Percentiles rank a stretch among this genome's conserved stretches.
Conservation (phyloP, 164 flowering plant genomes). For the Stephania japonica region DNA sequence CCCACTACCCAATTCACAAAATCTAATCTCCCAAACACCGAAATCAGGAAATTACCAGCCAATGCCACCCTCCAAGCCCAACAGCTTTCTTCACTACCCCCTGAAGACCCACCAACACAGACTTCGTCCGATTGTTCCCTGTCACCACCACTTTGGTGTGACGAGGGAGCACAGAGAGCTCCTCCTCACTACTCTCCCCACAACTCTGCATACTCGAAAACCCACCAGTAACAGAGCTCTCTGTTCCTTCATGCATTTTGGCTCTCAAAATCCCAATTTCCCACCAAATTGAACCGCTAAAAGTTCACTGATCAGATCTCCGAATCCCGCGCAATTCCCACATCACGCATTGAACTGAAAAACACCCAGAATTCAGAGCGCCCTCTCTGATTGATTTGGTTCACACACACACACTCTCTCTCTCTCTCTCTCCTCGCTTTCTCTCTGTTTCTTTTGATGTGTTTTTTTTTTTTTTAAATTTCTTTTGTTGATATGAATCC, state of each 20-base stretch:
- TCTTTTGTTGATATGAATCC: constrained; percentile 44
- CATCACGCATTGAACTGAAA: constrained; percentile 37
- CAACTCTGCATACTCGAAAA: constrained; percentile 43
- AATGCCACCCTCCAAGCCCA: constrained; percentile 88
- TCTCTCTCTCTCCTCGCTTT: constrained; percentile 16
- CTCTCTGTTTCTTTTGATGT: not conserved
- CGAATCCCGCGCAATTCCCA: constrained; percentile 23
- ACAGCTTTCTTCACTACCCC: constrained; percentile 85
- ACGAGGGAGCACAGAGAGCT: constrained; percentile 66
- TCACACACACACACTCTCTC: constrained; percentile 4
- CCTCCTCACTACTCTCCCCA: constrained; percentile 75
- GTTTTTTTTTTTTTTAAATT: not conserved
- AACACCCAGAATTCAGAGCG: constrained; percentile 20
- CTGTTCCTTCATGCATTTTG: constrained; percentile 54
- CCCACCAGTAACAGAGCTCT: constrained; percentile 56
- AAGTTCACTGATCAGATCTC: constrained; percentile 9
- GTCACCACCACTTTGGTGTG: constrained; percentile 79
- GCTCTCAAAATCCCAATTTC: not conserved
- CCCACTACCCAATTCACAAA: constrained; percentile 32
- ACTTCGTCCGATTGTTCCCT: constrained; percentile 73
- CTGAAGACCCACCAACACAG: constrained; percentile 69
- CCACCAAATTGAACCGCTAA: not conserved
- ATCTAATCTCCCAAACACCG: constrained; percentile 5
- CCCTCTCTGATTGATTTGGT: too few relatives aligned
- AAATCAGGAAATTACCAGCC: constrained; percentile 65